phyloP scores from a whole-genome alignment of 345 rosid genomes.

The Acer negundo region DNA sequence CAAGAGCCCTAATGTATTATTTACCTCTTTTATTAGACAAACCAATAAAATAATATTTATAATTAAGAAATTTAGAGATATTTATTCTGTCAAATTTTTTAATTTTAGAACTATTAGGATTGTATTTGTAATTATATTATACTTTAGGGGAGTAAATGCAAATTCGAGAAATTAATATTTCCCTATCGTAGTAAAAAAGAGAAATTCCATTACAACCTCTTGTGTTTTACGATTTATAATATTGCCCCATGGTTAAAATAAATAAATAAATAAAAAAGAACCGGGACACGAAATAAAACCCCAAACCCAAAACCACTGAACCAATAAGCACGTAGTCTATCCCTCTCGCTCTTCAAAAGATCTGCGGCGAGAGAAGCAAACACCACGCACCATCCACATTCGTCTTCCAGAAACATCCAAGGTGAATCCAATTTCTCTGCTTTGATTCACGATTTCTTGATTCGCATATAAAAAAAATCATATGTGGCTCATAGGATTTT shows the following conservation, averaged over 20 bases:
- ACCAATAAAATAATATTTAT: too few relatives aligned
- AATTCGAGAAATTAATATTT: too few relatives aligned
- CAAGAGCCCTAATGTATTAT: too few relatives aligned
- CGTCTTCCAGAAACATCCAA: neutral
- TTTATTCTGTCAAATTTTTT: too few relatives aligned
- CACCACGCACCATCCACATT: neutral
- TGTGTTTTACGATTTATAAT: neutral
- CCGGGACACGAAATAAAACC: neutral
- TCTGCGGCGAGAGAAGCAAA: slow-evolving; percentile 5
- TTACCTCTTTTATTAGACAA: too few relatives aligned
- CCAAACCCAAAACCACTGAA: neutral
- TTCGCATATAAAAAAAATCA: neutral
- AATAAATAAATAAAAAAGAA: too few relatives aligned
- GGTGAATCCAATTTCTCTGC: slow-evolving; percentile 8
- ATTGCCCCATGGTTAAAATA: neutral
- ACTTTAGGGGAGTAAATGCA: too few relatives aligned
- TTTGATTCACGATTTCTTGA: slow-evolving; percentile 6
- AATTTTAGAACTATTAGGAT: too few relatives aligned
- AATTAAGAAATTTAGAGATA: too few relatives aligned
- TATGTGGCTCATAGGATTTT: neutral
- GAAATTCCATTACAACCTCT: neutral
- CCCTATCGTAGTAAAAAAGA: too few relatives aligned
- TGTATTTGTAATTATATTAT: too few relatives aligned
- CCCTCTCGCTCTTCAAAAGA: neutral
- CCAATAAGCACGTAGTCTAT: neutral